Conservation (phyloP, 345 rosid species). For the Triadica sebifera region DNA sequence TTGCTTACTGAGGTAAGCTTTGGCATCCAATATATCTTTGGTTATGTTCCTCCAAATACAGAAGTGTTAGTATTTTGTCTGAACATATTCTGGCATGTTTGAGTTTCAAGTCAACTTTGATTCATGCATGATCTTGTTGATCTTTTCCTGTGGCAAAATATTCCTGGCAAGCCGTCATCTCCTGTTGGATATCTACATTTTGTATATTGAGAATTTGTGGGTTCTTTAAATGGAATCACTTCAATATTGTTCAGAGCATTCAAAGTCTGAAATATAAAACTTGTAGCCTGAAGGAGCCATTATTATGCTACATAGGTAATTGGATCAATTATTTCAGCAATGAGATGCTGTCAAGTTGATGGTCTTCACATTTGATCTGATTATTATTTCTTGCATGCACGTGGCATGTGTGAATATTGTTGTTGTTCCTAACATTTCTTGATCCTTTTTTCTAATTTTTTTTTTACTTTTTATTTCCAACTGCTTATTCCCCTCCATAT, state of each 20-base stretch:
- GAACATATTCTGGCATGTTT: slow-evolving; percentile 15
- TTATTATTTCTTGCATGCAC: too few species aligned
- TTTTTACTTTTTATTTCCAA: not conserved
- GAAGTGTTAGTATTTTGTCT: slow-evolving; percentile 48
- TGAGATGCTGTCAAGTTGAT: not conserved
- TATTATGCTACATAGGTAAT: not conserved
- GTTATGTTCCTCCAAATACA: slow-evolving; percentile 64
- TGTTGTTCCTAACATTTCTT: not conserved
- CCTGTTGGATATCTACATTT: not conserved
- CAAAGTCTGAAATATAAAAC: not conserved
- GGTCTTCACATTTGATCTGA: too few species aligned
- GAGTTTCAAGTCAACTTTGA: not conserved
- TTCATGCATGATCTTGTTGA: slow-evolving; percentile 1
- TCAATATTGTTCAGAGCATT: not conserved
- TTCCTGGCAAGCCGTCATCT: not conserved
- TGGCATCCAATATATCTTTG: too few species aligned
- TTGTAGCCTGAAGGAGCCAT: not conserved
- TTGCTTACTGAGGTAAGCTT: too few species aligned
- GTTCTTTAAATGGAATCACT: not conserved
- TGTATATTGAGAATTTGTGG: not conserved
- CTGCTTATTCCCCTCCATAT: not conserved
- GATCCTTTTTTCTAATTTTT: not conserved
- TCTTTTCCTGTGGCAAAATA: slow-evolving; percentile 9
- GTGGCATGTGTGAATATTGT: not conserved
- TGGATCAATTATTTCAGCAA: not conserved